A percentile compares a stretch with the other conserved stretches of the same genome.
Conservation (phyloP, 768 basidiomycete species). For the Sistotremastrum niveocremeum region DNA sequence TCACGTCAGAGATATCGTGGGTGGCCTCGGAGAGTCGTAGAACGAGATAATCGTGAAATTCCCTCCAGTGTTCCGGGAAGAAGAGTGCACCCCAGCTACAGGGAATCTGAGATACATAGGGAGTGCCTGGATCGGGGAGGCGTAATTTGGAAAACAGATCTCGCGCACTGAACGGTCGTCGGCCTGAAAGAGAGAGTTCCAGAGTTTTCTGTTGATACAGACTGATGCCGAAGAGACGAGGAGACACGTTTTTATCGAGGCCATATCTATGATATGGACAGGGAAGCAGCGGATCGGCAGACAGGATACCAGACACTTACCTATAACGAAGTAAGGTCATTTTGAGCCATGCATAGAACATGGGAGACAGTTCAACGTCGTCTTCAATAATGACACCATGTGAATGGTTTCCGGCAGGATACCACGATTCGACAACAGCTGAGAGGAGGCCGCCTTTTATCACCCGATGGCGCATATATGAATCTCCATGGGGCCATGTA, state of each 20-base stretch:
- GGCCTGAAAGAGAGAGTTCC: constrained; percentile 56
- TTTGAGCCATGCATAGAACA: constrained; percentile 80
- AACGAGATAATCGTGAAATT: constrained; percentile 68
- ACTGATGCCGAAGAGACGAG: constrained; percentile 62
- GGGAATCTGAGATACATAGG: constrained; percentile 77
- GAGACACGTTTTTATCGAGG: constrained; percentile 20
- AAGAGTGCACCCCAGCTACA: constrained; percentile 90
- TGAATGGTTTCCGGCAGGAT: constrained; percentile 54
- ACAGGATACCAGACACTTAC: constrained; percentile 19
- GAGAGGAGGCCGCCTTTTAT: constrained; percentile 70
- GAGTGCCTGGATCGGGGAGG: constrained; percentile 34
- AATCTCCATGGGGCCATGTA: constrained; percentile 45
- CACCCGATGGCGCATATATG: constrained; percentile 57
- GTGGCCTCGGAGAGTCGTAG: constrained; percentile 49
- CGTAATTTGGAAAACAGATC: constrained; percentile 33
- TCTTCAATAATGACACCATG: constrained; percentile 79
- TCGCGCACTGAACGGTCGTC: constrained; percentile 55
- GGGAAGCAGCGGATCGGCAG: not conserved
- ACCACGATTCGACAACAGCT: constrained; percentile 85
- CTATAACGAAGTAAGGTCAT: constrained; percentile 67
- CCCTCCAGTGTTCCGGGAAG: constrained; percentile 81
- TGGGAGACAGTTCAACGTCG: constrained; percentile 71
- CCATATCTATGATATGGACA: constrained; percentile 38
- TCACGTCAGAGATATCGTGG: constrained; percentile 20
- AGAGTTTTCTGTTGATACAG: constrained; percentile 78